A percentile compares a stretch with the other conserved stretches of the same genome.
Conservation (phyloP, 257 asterid genomes). For the Leptodermis oblonga region DNA sequence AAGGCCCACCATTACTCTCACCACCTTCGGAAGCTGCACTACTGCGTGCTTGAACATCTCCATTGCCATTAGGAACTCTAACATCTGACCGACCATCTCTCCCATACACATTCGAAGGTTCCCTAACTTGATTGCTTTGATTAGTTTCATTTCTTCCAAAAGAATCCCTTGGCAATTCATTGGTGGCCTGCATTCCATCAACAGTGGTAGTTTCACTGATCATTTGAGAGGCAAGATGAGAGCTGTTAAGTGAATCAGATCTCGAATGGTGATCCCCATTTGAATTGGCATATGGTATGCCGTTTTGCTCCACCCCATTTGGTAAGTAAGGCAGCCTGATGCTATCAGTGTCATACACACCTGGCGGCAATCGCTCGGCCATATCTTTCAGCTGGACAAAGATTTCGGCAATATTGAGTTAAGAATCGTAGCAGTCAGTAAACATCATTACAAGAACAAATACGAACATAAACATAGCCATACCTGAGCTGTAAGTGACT, state of each 20-base stretch:
- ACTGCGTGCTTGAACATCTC: constrained; percentile 32
- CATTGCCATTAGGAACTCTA: constrained; percentile 49
- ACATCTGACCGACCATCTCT: constrained; percentile 33
- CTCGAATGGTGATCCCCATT: constrained; percentile 53
- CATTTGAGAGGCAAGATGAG: constrained; percentile 38
- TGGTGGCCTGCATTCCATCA: constrained; percentile 28
- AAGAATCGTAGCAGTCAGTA: background rate
- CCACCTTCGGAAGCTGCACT: constrained; percentile 44
- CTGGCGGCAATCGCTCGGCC: constrained; percentile 92
- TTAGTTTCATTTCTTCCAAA: constrained; percentile 28
- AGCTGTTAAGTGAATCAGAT: constrained; percentile 33
- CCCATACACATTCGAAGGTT: constrained; percentile 33
- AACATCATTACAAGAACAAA: background rate
- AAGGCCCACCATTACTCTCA: constrained; percentile 34
- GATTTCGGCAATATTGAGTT: background rate
- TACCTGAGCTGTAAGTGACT: constrained; percentile 90
- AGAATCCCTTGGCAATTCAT: constrained; percentile 26
- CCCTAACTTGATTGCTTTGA: constrained; percentile 32
- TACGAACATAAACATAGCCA: background rate
- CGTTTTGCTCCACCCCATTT: constrained; percentile 63
- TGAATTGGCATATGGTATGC: constrained; percentile 31
- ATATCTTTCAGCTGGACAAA: constrained; percentile 77
- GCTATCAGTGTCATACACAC: constrained; percentile 62
- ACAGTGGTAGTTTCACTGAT: constrained; percentile 32
- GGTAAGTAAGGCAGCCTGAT: constrained; percentile 59